Conservation (phyloP, 352 stramenopile species). For the Globisporangium cederbergense region DNA sequence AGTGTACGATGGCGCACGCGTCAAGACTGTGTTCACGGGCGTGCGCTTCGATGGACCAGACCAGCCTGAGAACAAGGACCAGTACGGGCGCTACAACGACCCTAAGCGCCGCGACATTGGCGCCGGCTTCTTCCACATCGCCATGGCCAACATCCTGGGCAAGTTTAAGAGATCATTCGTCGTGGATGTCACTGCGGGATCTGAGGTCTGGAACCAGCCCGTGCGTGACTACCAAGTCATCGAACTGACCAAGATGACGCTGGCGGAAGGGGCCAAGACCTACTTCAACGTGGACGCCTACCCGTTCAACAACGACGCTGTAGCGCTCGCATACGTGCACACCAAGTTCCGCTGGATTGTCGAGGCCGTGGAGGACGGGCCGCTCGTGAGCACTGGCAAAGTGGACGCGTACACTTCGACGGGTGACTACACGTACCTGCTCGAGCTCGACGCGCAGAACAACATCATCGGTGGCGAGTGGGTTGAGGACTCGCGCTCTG, state of each 20-base stretch:
- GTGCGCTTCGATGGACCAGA: constrained; percentile 15
- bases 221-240: constrained; percentile 18
- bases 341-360: constrained; percentile 16
- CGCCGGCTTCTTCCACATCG: constrained; percentile 17
- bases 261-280: not conserved
- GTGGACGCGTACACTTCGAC: constrained; percentile 13
- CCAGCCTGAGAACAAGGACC: constrained; percentile 11
- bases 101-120: constrained; percentile 4
- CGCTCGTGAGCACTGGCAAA: constrained; percentile 11
- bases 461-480: constrained; percentile 69
- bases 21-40: constrained; percentile 17
- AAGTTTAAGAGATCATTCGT: constrained; percentile 9
- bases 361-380: constrained; percentile 11
- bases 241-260: constrained; percentile 3
- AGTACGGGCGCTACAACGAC: constrained; percentile 19
- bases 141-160: constrained; percentile 14
- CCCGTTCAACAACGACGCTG: constrained; percentile 18
- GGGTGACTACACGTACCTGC: constrained; percentile 53
- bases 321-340: constrained; percentile 16
- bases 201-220: constrained; percentile 20
- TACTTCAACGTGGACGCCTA: constrained; percentile 13
- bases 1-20: constrained; percentile 12
- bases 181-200: constrained; percentile 9
- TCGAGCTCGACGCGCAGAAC: constrained; percentile 50
- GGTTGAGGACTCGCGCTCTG: constrained; percentile 20